phyloP scores from a whole-genome alignment of 306 rosid genomes.

The Dalbergia cochinchinensis region DNA sequence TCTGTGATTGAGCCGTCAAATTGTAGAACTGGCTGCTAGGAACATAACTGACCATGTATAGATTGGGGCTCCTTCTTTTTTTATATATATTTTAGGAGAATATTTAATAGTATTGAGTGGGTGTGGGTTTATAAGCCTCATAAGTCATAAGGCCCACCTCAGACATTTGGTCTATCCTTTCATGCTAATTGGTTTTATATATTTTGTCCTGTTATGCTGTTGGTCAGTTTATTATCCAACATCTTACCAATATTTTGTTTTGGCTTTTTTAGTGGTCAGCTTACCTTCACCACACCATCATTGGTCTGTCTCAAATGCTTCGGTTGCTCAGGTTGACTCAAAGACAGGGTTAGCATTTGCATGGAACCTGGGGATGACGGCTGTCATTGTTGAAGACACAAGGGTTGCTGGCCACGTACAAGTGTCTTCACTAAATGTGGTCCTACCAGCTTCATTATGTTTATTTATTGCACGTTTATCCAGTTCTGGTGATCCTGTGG shows the following conservation, averaged over 20 bases:
- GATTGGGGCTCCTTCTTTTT: slow-evolving; percentile 20
- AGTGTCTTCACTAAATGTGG: slow-evolving; percentile 86
- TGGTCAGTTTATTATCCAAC: slow-evolving; percentile 33
- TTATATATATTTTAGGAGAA: slow-evolving; percentile 30
- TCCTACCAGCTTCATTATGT: slow-evolving; percentile 70
- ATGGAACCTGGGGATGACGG: slow-evolving; percentile 70
- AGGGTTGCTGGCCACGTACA: slow-evolving; percentile 89
- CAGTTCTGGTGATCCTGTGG: slow-evolving; percentile 62
- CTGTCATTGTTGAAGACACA: slow-evolving; percentile 82
- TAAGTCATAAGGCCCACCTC: slow-evolving; percentile 12
- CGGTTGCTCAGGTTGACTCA: slow-evolving; percentile 77
- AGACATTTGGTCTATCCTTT: slow-evolving; percentile 7
- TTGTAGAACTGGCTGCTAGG: slow-evolving; percentile 11
- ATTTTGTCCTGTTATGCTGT: slow-evolving; percentile 38
- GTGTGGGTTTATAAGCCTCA: neutral
- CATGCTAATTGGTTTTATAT: slow-evolving; percentile 15
- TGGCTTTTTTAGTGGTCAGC: slow-evolving; percentile 69
- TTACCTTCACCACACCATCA: slow-evolving; percentile 91
- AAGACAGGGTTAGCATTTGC: slow-evolving; percentile 72
- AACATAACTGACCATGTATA: slow-evolving; percentile 26
- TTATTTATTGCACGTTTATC: slow-evolving; percentile 71
- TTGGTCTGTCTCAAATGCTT: slow-evolving; percentile 89
- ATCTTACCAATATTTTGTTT: slow-evolving; percentile 42
- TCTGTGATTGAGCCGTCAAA: slow-evolving; percentile 37
- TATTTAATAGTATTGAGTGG: slow-evolving; percentile 17